Conservation (phyloP, 257 asterid species). For the Solanum appendiculatum region DNA sequence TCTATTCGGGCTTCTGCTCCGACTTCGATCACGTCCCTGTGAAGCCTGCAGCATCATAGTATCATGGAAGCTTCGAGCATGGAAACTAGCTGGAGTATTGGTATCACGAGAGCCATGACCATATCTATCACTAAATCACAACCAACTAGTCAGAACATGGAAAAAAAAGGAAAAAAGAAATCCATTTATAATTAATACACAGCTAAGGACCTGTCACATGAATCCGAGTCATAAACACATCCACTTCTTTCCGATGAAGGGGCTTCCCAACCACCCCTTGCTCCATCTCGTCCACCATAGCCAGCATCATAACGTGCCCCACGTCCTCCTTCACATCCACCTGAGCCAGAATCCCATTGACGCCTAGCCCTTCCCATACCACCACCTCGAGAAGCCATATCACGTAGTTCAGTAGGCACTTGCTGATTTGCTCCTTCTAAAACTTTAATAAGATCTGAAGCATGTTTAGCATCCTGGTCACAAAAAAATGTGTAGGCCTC, state of each 20-base stretch:
- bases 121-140: conserved; percentile 21
- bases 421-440: conserved; percentile 84
- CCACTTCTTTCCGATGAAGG: conserved; percentile 28
- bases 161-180: background rate
- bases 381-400: conserved; percentile 75
- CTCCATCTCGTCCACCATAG: conserved; percentile 44
- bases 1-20: conserved; percentile 50
- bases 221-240: conserved; percentile 35
- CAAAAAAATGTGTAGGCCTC: conserved; percentile 67
- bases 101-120: conserved; percentile 27
- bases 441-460: conserved; percentile 71
- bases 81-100: conserved; percentile 28
- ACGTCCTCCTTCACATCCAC: conserved; percentile 52
- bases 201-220: conserved; percentile 40
- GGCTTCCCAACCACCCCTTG: conserved; percentile 31
- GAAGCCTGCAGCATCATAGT: conserved; percentile 12
- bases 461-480: conserved; percentile 81
- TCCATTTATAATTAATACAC: background rate
- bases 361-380: conserved; percentile 69
- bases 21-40: conserved; percentile 28
- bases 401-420: conserved; percentile 72
- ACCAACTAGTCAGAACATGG: background rate
- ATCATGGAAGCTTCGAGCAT: conserved; percentile 41
- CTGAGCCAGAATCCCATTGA: conserved; percentile 69
- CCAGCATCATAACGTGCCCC: conserved; percentile 46